Conservation (phyloP, 305 asterid species). For the Solanum hybrid region DNA sequence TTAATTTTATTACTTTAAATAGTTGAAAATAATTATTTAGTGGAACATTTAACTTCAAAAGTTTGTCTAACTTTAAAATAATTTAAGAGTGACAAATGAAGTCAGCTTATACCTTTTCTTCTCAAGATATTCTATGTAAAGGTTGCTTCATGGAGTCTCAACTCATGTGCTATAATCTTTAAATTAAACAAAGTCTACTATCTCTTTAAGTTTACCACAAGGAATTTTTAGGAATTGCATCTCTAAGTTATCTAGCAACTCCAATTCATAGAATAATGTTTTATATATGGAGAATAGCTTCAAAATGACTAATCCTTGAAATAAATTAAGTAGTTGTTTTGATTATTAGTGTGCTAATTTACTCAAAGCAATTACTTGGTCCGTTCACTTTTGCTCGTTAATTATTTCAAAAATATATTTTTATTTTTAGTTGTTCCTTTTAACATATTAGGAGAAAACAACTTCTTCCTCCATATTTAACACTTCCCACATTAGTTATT, state of each 20-base stretch:
- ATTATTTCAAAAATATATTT: no score
- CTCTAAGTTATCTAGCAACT: background rate
- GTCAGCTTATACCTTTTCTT: background rate
- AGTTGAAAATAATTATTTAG: background rate
- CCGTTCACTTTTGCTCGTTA: background rate
- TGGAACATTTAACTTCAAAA: background rate
- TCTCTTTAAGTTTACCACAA: background rate
- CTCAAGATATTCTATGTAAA: background rate
- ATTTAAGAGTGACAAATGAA: background rate
- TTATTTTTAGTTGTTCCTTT: background rate
- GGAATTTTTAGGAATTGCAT: background rate
- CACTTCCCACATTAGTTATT: background rate
- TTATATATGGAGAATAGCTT: background rate
- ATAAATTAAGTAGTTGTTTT: background rate
- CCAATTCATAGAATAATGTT: background rate
- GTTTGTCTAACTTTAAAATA: background rate
- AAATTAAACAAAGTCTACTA: background rate
- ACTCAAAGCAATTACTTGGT: background rate
- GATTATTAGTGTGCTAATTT: background rate
- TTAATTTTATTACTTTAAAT: background rate
- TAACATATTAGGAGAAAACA: no score
- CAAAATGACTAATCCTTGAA: background rate
- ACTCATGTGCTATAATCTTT: background rate
- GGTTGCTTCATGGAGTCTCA: background rate
- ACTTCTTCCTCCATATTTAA: background rate